Evolutionary conservation across 495 filamentous ascomycete genomes (phyloP).

Genomic region (Trypethelium eluteriae): DNA sequence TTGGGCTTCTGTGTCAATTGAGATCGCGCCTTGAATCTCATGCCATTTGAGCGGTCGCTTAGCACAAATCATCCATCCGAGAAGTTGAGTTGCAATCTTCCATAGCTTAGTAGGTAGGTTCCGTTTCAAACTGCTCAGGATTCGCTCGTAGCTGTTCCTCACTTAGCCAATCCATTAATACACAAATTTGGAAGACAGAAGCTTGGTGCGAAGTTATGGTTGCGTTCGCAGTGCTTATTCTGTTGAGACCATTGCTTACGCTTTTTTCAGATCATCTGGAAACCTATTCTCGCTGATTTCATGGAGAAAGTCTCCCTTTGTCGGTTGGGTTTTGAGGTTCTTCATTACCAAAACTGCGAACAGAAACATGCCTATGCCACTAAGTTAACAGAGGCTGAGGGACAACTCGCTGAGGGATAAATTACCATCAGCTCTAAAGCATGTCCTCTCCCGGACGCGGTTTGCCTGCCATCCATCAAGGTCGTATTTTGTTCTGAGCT

Average conservation of each 20-base stretch:
- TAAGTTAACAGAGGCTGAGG: slow-evolving; percentile 3
- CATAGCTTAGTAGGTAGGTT: slow-evolving; percentile 24
- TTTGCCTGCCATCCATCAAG: slow-evolving; percentile 20
- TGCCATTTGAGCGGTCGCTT: slow-evolving; percentile 41
- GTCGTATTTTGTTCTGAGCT: slow-evolving; percentile 29
- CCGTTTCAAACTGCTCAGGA: slow-evolving; percentile 33
- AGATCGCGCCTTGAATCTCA: slow-evolving; percentile 41
- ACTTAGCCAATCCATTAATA: not conserved
- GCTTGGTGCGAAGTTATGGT: too few relatives aligned
- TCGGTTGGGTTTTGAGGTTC: slow-evolving; percentile 36
- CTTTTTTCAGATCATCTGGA: slow-evolving; percentile 36
- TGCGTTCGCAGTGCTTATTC: not conserved
- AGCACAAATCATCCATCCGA: slow-evolving; percentile 41
- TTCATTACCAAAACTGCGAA: slow-evolving; percentile 42
- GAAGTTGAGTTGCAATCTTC: slow-evolving; percentile 31
- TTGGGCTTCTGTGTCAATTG: slow-evolving; percentile 18
- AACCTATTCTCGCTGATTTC: slow-evolving; percentile 32
- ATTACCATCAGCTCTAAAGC: slow-evolving; percentile 17
- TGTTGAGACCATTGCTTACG: slow-evolving; percentile 30
- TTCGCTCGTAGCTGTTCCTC: slow-evolving; percentile 36
- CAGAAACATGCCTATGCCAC: slow-evolving; percentile 42
- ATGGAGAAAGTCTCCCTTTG: slow-evolving; percentile 24
- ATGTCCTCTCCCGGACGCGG: slow-evolving; percentile 18
- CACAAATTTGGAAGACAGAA: not conserved
- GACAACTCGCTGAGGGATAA: slow-evolving; percentile 6